Percentiles rank a stretch among this genome's conserved stretches.
phyloP scores from a whole-genome alignment of 768 basidiomycete species.

The Suillus paluster region DNA sequence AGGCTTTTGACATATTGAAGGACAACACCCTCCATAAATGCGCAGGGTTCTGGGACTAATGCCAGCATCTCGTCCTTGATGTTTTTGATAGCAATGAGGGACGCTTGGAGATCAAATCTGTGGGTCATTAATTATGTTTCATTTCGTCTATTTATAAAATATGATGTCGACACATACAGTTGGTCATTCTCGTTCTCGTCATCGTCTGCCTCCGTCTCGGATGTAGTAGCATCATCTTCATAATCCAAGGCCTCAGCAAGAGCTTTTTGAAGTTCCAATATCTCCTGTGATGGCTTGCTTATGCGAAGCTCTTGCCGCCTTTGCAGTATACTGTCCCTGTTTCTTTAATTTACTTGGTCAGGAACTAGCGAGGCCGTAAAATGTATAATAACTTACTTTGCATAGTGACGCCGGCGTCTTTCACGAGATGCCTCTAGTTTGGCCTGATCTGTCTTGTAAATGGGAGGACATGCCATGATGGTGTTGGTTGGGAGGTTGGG shows the following conservation, averaged over 20 bases:
- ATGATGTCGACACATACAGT: neutral
- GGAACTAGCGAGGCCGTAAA: neutral
- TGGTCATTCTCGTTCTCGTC: neutral
- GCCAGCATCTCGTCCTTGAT: neutral
- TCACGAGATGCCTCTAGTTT: neutral
- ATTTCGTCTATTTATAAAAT: neutral
- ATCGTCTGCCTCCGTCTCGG: neutral
- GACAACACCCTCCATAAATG: neutral
- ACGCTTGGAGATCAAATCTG: neutral
- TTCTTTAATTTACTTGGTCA: neutral
- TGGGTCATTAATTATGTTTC: neutral
- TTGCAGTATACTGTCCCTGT: neutral
- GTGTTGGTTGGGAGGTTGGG: neutral
- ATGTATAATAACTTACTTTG: neutral
- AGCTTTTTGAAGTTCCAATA: neutral
- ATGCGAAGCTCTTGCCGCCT: neutral
- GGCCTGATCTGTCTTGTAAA: neutral
- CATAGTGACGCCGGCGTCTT: neutral
- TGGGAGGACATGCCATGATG: neutral
- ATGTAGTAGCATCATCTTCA: neutral
- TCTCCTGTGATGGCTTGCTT: neutral
- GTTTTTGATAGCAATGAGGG: neutral
- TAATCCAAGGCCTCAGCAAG: neutral
- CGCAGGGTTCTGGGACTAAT: neutral
- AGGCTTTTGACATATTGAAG: neutral